Evolutionary conservation across 2,329 filamentous ascomycete species (phyloP), one percentile per base, ranked within the genome.

Genomic region (Scedosporium dehoogii): DNA sequence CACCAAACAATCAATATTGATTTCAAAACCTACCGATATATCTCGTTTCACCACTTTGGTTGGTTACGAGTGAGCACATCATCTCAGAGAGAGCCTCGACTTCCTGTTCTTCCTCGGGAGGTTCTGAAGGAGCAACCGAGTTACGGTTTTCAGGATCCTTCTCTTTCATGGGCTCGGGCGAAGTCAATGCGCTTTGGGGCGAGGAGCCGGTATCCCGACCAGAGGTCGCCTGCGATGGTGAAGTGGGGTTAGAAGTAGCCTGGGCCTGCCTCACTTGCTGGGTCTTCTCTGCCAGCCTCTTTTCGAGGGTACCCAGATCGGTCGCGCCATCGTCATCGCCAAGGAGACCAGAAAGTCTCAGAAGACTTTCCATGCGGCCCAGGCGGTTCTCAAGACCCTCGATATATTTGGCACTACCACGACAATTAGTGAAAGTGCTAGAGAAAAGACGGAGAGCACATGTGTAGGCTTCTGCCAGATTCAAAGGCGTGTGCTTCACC

Each of bases 51-150:
- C 94, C 94, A 65, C 86, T 89, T 68, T 93, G 92, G 71, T 96
- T 97, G 1, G 93, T 97, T 33, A 99, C 92, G 38, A 99, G 78
- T 2, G 92, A 97, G 74, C 93, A 97, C 94, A 99, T 97, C 89
- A 97, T 94, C 76, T 99, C 94, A 1, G 93, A 96, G 63, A 99
- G 76, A 1, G 87, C 87, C 72, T 96, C 92, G 1, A 96, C 90
- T 69, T 96, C 89, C 67, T 88, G 81, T 67, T 85, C 83, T 14
- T 77, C 78, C 66, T 77, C 79, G 61, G 79, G 81, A 48, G 60
- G 65, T 10, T 65, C 66, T 16, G 67, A 66, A n/a, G 69, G 70
- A 14, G 63, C 60, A 4, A 62, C 41, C 7, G 71, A 68, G 58
- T 72, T 72, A 58, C 64, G 68, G 59, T 68, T 72, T 25, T 71